phyloP scores from a whole-genome alignment of 805 yeast species.

The Ogataea methanolica region DNA sequence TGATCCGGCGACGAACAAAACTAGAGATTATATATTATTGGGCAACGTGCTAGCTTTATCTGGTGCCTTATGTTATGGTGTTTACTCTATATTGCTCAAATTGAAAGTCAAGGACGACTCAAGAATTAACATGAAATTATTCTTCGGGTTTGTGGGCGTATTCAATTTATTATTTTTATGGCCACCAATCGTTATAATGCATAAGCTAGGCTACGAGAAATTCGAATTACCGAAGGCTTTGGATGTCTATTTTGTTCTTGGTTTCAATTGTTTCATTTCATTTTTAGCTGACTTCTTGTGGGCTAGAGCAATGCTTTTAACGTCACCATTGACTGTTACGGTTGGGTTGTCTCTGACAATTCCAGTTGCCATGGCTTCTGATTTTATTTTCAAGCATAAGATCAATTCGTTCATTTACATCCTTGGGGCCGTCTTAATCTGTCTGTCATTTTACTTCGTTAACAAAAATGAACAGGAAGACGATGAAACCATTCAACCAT shows the following conservation, averaged over 20 bases:
- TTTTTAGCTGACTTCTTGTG: constrained; percentile 89
- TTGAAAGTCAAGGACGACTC: constrained; percentile 68
- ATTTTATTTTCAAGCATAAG: constrained; percentile 66
- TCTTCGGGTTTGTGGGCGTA: constrained; percentile 93
- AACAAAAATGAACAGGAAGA: constrained; percentile 76
- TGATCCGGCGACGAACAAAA: constrained; percentile 31
- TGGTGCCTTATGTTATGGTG: constrained; percentile 88
- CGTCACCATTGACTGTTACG: constrained; percentile 92
- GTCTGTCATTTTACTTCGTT: constrained; percentile 77
- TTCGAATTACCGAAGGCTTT: constrained; percentile 64
- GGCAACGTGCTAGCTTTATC: constrained; percentile 80
- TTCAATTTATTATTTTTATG: constrained; percentile 70
- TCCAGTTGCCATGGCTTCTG: constrained; percentile 93
- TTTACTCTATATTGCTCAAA: constrained; percentile 83
- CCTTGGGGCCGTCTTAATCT: constrained; percentile 76
- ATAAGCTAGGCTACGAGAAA: constrained; percentile 59
- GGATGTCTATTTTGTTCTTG: constrained; percentile 48
- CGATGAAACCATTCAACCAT: constrained; percentile 2
- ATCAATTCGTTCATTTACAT: constrained; percentile 58
- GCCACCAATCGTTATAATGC: constrained; percentile 73
- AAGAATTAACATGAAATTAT: constrained; percentile 75
- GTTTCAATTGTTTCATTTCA: constrained; percentile 69
- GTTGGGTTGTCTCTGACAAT: constrained; percentile 92
- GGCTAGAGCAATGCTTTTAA: constrained; percentile 91
- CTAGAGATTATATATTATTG: constrained; percentile 30